Percentiles rank a stretch among this genome's conserved stretches.
These are phyloP conservation scores for Aschersonia sp. DNA, from an alignment of 2,329 filamentous ascomycete genomes.

Conservation along the genomic window DNA sequence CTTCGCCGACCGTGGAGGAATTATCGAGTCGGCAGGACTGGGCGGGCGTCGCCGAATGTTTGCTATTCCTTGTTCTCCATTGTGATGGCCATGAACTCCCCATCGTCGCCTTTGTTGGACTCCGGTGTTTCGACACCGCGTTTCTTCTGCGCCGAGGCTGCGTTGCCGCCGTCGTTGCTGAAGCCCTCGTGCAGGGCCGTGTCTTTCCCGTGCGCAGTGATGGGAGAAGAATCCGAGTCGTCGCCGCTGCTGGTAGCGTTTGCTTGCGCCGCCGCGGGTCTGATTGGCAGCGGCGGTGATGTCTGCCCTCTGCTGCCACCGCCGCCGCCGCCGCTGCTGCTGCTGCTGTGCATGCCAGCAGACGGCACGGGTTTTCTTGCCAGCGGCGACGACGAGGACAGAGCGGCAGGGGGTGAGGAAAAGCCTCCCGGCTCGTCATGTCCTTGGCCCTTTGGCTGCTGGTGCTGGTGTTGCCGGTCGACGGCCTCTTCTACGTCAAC, in stretches of 20 bases:
- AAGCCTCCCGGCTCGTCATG: not conserved
- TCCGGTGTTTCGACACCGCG: conserved; percentile 1
- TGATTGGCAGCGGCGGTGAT: no score
- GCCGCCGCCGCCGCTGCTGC: no score
- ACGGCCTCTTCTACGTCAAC: conserved; percentile 13
- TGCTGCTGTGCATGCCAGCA: no score
- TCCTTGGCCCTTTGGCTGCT: not conserved
- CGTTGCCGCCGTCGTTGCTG: not conserved
- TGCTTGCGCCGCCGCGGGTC: no score
- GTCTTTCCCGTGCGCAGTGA: not conserved
- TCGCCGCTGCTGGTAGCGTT: no score
- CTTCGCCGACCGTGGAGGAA: no score
- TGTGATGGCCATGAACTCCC: conserved; percentile 1
- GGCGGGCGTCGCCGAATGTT: not conserved
- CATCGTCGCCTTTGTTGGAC: not conserved
- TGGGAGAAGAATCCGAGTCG: not conserved
- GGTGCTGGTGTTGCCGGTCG: not conserved
- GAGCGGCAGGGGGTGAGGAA: not conserved
- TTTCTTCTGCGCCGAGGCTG: not conserved
- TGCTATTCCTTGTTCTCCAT: conserved; percentile 12
- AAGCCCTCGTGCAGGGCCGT: conserved; percentile 1
- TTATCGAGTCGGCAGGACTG: not conserved
- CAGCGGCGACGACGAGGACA: not conserved
- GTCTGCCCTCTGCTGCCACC: no score
- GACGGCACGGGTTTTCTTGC: not conserved